Base-by-base conservation (phyloP, 148 eudicot species). In the Amaranthus cruentus region DNA sequence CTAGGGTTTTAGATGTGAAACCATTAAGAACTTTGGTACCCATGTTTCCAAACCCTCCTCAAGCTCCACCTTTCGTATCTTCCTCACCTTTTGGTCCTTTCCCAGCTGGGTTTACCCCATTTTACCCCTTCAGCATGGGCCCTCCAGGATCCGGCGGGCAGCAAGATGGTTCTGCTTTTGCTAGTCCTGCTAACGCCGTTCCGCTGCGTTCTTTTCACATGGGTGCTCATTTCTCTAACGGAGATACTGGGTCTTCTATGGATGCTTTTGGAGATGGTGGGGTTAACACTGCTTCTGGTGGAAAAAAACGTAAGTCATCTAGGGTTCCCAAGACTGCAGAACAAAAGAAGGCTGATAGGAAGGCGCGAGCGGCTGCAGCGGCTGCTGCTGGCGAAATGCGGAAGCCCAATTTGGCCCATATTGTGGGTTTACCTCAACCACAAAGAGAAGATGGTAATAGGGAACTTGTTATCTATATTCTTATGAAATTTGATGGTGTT, bases 181-280 rank as follows among this genome's bases (percentile, higher is more conserved):
- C 66, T 0, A 73, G 73, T 62, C 86, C 86, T 69, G 86, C 84
- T 51, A 66, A 83, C 9, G 84, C 97, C 3, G 89, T 85, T 14
- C 97, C 98, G 6, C 47, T 91, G 72, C 86, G 90, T 63, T 88
- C 98, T 0, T 91, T 79, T 7, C 84, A 75, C 46, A 65, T 84
- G 82, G 80, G 75, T 53, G 60, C 48, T 2, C 86, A 78, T 70
- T 71, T 76, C 59, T 78, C 89, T 3, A 86, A 89, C 71, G 96
- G 91, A 55, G 82, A 75, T 62, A 75, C 81, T 0, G 84, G 79
- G 62, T 70, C 84, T 0, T 79, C 89, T 28, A 28, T 28, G 38
- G 38, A 28, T 28, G 38, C 38, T 47, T 80, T 80, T 38, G 85
- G 82, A 50, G 90, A 82, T 62, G 85, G 83, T 14, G 57, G 70